Evolutionary conservation across 257 asterid genomes (phyloP).

Genomic region (Petunia secreta): DNA sequence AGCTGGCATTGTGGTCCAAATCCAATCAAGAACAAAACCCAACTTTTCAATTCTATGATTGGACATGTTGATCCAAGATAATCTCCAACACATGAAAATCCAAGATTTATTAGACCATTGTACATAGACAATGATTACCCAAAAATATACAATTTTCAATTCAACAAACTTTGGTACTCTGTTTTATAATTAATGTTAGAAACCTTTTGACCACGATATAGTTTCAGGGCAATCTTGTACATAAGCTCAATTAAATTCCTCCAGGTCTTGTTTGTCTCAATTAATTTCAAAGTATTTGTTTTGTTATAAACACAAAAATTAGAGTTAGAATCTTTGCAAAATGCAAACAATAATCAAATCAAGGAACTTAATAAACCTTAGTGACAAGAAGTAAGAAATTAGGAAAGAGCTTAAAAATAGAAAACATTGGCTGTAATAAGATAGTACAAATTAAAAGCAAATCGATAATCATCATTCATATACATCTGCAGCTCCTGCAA

Average conservation of each 20-base stretch:
- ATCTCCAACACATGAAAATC: not conserved
- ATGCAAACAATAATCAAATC: not conserved
- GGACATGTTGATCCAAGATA: not conserved
- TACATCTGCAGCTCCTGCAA: conserved; percentile 16
- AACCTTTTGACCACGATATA: not conserved
- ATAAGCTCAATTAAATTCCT: no score
- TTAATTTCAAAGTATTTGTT: no score
- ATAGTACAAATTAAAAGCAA: not conserved
- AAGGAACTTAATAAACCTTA: not conserved
- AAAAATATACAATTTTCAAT: not conserved
- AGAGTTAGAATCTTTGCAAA: not conserved
- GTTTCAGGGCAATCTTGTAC: no score
- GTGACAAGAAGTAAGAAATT: not conserved
- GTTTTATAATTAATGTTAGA: not conserved
- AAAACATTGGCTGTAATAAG: not conserved
- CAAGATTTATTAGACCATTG: not conserved
- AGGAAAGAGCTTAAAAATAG: not conserved
- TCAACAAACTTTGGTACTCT: not conserved
- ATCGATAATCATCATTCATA: not conserved
- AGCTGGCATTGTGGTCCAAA: conserved; percentile 19
- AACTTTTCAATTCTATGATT: conserved; percentile 15
- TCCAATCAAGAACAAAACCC: not conserved
- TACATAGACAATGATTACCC: not conserved
- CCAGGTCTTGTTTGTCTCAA: no score
- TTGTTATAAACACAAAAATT: no score